Percentiles rank a stretch among this genome's conserved stretches.
These are phyloP conservation scores for Apostasia shenzhenica DNA, from an alignment of 106 monocot species.

Conservation along the genomic window DNA sequence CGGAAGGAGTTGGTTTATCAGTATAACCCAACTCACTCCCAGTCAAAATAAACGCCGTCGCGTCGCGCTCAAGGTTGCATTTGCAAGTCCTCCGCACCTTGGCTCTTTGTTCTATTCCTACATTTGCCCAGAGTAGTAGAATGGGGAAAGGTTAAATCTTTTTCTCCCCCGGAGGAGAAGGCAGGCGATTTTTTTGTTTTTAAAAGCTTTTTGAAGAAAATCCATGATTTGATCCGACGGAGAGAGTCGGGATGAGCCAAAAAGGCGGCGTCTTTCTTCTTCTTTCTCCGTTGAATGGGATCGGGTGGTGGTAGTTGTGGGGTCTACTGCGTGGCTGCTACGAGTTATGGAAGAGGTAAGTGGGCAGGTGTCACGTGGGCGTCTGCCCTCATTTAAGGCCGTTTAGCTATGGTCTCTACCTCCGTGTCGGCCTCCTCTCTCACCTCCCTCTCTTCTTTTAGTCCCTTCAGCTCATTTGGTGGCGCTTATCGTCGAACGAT, in stretches of 20 bases:
- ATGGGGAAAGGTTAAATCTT: no score
- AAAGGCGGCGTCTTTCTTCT: conserved; percentile 6
- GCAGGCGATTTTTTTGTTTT: neutral
- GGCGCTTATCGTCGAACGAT: neutral
- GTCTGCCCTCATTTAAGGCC: conserved; percentile 5
- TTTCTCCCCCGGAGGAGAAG: no score
- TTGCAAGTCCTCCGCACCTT: no score
- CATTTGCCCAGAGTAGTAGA: no score
- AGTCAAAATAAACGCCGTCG: no score
- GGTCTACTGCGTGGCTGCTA: neutral
- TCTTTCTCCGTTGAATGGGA: conserved; percentile 8
- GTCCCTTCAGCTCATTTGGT: neutral
- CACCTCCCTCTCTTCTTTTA: neutral
- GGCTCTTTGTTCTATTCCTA: no score
- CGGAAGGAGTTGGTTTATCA: no score
- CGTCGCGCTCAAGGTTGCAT: no score
- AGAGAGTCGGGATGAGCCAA: neutral
- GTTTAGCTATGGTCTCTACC: neutral
- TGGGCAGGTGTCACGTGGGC: conserved; percentile 19
- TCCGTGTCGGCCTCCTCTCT: neutral
- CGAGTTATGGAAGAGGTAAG: conserved; percentile 3
- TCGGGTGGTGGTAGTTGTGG: conserved; percentile 4
- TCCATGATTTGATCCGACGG: neutral
- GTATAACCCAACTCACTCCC: no score
- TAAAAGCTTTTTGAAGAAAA: neutral